Base-by-base conservation (phyloP, 345 rosid species). In the Aethionema arabicum region DNA sequence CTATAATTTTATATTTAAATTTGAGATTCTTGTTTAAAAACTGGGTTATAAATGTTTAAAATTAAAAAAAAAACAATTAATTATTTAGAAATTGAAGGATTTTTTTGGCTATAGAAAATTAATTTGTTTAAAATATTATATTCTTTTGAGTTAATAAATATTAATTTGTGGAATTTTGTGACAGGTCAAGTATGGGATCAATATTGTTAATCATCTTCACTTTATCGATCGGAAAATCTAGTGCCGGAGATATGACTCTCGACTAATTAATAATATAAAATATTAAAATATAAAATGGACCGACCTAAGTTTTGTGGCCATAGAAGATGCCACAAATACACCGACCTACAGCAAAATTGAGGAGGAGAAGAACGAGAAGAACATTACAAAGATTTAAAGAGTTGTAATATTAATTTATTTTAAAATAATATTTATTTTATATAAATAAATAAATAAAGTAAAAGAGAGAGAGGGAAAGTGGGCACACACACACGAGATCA, bases 171-270 rank as follows among this genome's bases (percentile, higher is more conserved):
- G 40, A 32, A 29, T 39, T 32, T 42, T 56, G 63, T 48, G 49
- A 68, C 85, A 93, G 99, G 80, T 93, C 99, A 32, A 87, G 99
- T 79, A 69, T 93, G 75, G 99, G 99, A 61, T 85, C 99, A 21
- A 78, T 93, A 53, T 72, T 93, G 80, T 69, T 93, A 75, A 93
- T 93, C 75, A 85, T 81, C 67, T 90, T 93, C 84, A 93, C 99
- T 5, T 89, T 89, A 15, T 79, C 87, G 3, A 72, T 83, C 7
- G 72, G 77, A 68, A 83, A 80, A 74, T 44, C 68, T 35, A 61
- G 16, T 38, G 59, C 65, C 8, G 80, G 71, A 7, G 80, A 75
- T 30, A 66, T 35, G 57, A 59, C 65, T 42, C 72, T 80, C 50
- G 84, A 87, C 61, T 73, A 76, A 66, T 53, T 56, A 15, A 11